A percentile compares a stretch with the other conserved stretches of the same genome.
Evolutionary conservation across 163 green algal species (phyloP).

Genomic region (Scenedesmus sp.): DNA sequence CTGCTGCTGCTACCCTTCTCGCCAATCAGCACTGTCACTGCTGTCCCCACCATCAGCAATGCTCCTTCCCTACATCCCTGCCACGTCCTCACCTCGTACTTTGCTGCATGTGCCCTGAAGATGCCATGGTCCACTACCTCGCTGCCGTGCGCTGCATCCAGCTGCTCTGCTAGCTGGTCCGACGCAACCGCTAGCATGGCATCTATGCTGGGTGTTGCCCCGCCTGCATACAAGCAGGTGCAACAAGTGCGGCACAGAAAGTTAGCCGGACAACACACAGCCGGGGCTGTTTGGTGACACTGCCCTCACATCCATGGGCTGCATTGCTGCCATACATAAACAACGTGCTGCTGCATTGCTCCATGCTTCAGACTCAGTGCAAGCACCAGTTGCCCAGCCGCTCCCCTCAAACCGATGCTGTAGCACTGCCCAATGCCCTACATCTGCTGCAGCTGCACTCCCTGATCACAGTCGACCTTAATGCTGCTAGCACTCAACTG

Average conservation of each 20-base stretch:
- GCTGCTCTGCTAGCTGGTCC: conserved; percentile 84
- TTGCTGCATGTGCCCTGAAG: conserved; percentile 87
- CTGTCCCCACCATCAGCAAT: background rate
- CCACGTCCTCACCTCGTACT: conserved; percentile 75
- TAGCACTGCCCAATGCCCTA: background rate
- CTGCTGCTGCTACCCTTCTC: background rate
- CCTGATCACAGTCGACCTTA: no score
- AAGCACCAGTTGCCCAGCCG: no score
- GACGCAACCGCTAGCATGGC: conserved; percentile 69
- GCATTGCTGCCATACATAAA: no score
- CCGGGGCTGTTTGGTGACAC: no score
- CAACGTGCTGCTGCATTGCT: no score
- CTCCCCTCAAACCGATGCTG: no score
- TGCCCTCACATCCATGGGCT: no score
- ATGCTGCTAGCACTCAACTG: no score
- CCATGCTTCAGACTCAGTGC: no score
- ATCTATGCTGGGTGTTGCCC: conserved; percentile 2
- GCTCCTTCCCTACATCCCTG: background rate
- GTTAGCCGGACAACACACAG: background rate
- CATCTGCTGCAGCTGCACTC: background rate
- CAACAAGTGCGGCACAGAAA: no score
- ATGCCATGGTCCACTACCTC: conserved; percentile 87
- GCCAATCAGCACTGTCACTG: background rate
- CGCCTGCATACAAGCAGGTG: conserved; percentile 10
- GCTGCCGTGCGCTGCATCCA: conserved; percentile 80